A percentile compares a stretch with the other conserved stretches of the same genome.
Evolutionary conservation across 2,329 filamentous ascomycete genomes (phyloP).

Genomic region (Aspergillus sp.): DNA sequence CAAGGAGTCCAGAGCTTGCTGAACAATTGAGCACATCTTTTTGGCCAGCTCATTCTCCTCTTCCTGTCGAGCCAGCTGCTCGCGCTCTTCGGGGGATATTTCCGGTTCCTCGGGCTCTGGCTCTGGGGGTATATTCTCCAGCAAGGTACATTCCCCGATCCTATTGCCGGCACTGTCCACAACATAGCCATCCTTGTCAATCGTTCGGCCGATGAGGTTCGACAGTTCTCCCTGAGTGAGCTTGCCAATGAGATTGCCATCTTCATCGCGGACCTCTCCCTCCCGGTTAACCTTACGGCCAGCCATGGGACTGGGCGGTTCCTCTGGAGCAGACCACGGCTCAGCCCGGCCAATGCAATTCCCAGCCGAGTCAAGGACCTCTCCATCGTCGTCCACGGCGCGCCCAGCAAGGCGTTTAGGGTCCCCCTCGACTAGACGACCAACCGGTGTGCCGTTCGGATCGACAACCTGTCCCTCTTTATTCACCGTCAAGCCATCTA

Average conservation of each 20-base stretch:
- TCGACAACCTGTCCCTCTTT: slow-evolving; percentile 36
- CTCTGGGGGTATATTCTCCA: slow-evolving; percentile 57
- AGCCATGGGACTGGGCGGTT: slow-evolving; percentile 62
- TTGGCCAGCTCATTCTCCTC: slow-evolving; percentile 75
- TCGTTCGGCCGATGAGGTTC: slow-evolving; percentile 43
- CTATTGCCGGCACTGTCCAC: slow-evolving; percentile 63
- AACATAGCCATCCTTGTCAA: slow-evolving; percentile 55
- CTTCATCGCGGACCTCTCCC: slow-evolving; percentile 49
- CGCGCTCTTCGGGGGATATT: slow-evolving; percentile 39
- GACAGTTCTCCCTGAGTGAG: slow-evolving; percentile 47
- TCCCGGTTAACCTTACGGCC: slow-evolving; percentile 54
- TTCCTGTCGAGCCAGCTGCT: slow-evolving; percentile 58
- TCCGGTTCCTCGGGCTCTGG: slow-evolving; percentile 19
- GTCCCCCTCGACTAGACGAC: slow-evolving; percentile 65
- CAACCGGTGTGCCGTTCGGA: slow-evolving; percentile 31
- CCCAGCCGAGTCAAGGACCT: slow-evolving; percentile 67
- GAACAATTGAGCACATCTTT: slow-evolving; percentile 71
- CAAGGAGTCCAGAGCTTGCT: slow-evolving; percentile 79
- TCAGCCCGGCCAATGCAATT: slow-evolving; percentile 69
- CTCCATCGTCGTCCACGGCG: slow-evolving; percentile 68
- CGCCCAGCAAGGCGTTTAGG: slow-evolving; percentile 65
- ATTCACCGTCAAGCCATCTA: slow-evolving; percentile 58
- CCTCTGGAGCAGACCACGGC: slow-evolving; percentile 62
- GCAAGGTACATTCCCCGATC: slow-evolving; percentile 62
- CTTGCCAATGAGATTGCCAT: slow-evolving; percentile 50